A percentile compares a stretch with the other conserved stretches of the same genome.
These are phyloP conservation scores for Vigna nakashimae DNA, from an alignment of 306 rosid species.

Conservation along the genomic window DNA sequence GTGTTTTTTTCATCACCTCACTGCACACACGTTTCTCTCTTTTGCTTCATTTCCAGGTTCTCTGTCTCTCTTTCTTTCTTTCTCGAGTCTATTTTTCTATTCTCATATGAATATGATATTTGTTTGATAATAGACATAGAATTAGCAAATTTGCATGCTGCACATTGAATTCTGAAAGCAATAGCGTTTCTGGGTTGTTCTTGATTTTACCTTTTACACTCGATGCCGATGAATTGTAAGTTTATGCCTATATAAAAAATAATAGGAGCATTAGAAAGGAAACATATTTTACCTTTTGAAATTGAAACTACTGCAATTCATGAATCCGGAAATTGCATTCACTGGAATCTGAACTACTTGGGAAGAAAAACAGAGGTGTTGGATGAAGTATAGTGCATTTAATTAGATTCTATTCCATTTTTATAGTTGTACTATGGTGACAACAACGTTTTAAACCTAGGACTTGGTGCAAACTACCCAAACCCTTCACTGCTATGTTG, in stretches of 20 bases:
- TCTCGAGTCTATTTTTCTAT: background rate
- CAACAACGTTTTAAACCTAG: background rate
- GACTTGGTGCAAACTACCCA: background rate
- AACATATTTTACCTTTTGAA: background rate
- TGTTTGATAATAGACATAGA: background rate
- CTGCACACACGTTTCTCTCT: conserved; percentile 17
- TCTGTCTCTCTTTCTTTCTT: conserved; percentile 13
- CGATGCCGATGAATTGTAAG: background rate
- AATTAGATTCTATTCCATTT: background rate
- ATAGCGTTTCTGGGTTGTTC: conserved; percentile 1
- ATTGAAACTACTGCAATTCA: background rate
- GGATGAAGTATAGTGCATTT: background rate
- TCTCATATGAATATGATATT: background rate
- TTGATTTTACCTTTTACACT: background rate
- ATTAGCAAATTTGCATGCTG: background rate
- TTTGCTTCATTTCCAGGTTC: conserved; percentile 37
- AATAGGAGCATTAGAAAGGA: background rate
- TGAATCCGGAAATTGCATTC: background rate
- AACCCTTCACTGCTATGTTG: background rate
- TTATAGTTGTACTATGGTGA: background rate
- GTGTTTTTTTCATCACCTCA: background rate
- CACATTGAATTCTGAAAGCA: conserved; percentile 6
- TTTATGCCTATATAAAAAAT: too few relatives aligned
- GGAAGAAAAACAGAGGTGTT: background rate
- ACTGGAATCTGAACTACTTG: background rate